These are phyloP conservation scores for Bondarzewia mesenterica DNA, from an alignment of 1,284 basidiomycete species.

Conservation along the genomic window DNA sequence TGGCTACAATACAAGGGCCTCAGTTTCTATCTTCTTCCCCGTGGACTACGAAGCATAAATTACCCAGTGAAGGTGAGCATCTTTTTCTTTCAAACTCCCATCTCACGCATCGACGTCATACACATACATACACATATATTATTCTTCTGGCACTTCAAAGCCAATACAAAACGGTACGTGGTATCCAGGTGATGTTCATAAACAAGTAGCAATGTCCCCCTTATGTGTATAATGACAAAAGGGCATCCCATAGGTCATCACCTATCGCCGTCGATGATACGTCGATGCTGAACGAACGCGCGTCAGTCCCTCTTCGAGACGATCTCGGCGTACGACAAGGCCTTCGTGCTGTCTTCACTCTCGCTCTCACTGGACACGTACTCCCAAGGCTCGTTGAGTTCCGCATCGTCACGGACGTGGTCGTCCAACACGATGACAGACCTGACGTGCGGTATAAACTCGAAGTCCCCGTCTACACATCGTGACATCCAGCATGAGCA, in stretches of 20 bases:
- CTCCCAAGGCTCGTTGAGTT: conserved; percentile 50
- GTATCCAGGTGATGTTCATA: too few species aligned
- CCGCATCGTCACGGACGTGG: conserved; percentile 21
- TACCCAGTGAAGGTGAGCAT: too few species aligned
- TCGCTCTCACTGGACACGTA: conserved; percentile 35
- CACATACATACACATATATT: too few species aligned
- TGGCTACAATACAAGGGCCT: background rate
- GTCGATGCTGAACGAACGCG: background rate
- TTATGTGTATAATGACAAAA: background rate
- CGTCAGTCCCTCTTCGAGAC: conserved; percentile 19
- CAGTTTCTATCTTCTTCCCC: background rate
- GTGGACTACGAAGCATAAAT: too few species aligned
- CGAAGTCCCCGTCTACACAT: conserved; percentile 34
- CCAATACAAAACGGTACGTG: too few species aligned
- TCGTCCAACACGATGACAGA: conserved; percentile 51
- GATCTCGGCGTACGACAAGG: conserved; percentile 34
- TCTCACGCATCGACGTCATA: too few species aligned
- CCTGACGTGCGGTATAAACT: conserved; percentile 40
- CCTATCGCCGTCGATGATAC: too few species aligned
- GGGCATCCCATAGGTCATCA: too few species aligned
- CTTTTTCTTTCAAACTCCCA: too few species aligned
- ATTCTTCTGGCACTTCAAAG: too few species aligned
- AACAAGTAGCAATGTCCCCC: too few species aligned
- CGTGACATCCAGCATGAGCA: background rate
- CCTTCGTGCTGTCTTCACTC: conserved; percentile 20